These are phyloP conservation scores for Coniella vitis DNA, from an alignment of 2,329 filamentous ascomycete genomes.

Conservation along the genomic window DNA sequence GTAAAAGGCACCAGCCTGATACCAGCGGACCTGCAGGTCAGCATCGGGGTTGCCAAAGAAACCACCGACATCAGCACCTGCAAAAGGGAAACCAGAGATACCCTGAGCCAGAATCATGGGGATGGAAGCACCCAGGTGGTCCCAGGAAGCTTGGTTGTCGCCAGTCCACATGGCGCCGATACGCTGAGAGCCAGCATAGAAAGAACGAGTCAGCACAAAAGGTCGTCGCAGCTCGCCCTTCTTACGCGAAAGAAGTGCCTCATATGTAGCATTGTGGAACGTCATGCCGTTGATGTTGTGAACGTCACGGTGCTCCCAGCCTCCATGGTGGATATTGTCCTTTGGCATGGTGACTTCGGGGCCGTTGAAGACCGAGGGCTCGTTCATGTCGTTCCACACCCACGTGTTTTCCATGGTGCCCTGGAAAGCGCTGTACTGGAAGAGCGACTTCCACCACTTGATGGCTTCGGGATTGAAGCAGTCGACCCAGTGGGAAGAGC, in stretches of 20 bases:
- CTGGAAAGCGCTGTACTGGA: slow-evolving; percentile 82
- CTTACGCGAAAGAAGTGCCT: slow-evolving; percentile 77
- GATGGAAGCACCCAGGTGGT: slow-evolving; percentile 78
- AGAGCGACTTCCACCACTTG: slow-evolving; percentile 85
- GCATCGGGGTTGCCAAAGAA: slow-evolving; percentile 97
- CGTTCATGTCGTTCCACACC: slow-evolving; percentile 99
- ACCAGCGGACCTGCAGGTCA: slow-evolving; percentile 89
- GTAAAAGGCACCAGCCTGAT: slow-evolving; percentile 93
- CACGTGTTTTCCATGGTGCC: slow-evolving; percentile 81
- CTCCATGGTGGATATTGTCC: slow-evolving; percentile 84
- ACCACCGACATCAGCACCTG: slow-evolving; percentile 90
- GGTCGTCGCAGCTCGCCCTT: slow-evolving; percentile 79
- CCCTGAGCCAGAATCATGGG: slow-evolving; percentile 93
- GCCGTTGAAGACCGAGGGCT: slow-evolving; percentile 97
- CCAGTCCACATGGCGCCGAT: slow-evolving; percentile 97
- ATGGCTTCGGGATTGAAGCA: slow-evolving; percentile 89
- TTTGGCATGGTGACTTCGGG: slow-evolving; percentile 98
- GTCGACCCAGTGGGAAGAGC: slow-evolving; percentile 93
- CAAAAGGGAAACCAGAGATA: slow-evolving; percentile 87
- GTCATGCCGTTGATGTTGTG: slow-evolving; percentile 96
- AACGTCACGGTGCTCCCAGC: slow-evolving; percentile 95
- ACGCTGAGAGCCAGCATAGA: slow-evolving; percentile 85
- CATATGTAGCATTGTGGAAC: slow-evolving; percentile 87
- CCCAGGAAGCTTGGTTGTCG: slow-evolving; percentile 92
- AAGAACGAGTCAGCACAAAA: slow-evolving; percentile 88